Percentiles rank a stretch among this genome's conserved stretches.
These are phyloP conservation scores for Ziziphus jujuba DNA, from an alignment of 306 rosid species.

Conservation along the genomic window DNA sequence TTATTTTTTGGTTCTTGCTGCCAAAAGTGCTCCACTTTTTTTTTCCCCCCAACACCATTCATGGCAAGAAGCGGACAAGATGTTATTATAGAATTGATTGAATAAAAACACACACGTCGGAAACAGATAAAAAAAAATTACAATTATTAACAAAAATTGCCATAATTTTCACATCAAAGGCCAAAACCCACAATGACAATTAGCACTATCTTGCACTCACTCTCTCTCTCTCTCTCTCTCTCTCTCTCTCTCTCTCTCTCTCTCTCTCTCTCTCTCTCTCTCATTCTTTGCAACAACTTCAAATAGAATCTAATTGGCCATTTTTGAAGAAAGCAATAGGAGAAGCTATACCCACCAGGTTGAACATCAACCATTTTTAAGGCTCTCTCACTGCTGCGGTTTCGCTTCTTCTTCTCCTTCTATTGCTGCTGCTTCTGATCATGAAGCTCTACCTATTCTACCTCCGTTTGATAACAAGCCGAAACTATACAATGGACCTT, in stretches of 20 bases:
- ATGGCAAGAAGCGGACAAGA: too few relatives aligned
- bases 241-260: too few relatives aligned
- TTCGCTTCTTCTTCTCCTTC: conserved; percentile 28
- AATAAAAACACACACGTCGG: not conserved
- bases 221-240: too few relatives aligned
- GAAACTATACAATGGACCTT: conserved; percentile 60
- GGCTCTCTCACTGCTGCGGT: conserved; percentile 20
- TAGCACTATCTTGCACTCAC: not conserved
- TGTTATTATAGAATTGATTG: too few relatives aligned
- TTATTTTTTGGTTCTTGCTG: too few relatives aligned
- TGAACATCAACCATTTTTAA: not conserved
- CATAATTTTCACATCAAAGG: too few relatives aligned
- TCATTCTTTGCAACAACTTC: not conserved
- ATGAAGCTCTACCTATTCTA: conserved; percentile 35
- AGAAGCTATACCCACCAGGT: conserved; percentile 19
- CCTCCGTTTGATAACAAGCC: conserved; percentile 77
- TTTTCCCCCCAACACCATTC: too few relatives aligned
- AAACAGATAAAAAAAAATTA: not conserved
- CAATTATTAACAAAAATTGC: not conserved
- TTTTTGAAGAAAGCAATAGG: conserved; percentile 49
- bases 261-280: too few relatives aligned
- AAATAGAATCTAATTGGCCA: conserved; percentile 28
- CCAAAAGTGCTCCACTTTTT: too few relatives aligned
- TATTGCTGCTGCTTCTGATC: not conserved
- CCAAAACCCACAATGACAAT: not conserved